A percentile compares a stretch with the other conserved stretches of the same genome.
phyloP scores from a whole-genome alignment of 805 yeast genomes.

The Zygosaccharomyces bailii region DNA sequence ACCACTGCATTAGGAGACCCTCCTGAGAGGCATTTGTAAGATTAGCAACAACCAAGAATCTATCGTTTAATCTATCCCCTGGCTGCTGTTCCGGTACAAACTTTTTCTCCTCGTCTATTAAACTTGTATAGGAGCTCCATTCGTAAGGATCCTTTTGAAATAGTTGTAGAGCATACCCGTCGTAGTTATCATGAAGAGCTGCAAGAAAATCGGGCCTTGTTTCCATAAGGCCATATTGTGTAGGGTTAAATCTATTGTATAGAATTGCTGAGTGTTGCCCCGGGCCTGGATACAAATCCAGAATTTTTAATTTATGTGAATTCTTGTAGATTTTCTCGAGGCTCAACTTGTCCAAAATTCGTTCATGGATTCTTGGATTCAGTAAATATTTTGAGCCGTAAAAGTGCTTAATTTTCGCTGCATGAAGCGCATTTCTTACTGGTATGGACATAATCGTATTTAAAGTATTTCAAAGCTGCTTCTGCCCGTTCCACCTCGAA shows the following conservation, averaged over 20 bases:
- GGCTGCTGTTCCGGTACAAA: conserved; percentile 39
- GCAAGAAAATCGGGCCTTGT: conserved; percentile 31
- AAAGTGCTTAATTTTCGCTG: conserved; percentile 20
- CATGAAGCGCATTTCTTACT: conserved; percentile 10
- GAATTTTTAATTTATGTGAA: conserved; percentile 42
- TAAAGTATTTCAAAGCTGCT: neutral
- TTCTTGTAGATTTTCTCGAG: conserved; percentile 37
- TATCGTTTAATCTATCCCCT: conserved; percentile 46
- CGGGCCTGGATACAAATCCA: conserved; percentile 60
- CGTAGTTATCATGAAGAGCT: conserved; percentile 12
- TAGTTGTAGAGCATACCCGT: conserved; percentile 32
- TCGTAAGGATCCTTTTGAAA: conserved; percentile 53
- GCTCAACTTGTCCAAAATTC: conserved; percentile 47
- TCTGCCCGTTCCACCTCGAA: neutral
- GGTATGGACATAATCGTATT: conserved; percentile 16
- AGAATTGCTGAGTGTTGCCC: conserved; percentile 61
- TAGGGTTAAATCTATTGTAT: conserved; percentile 58
- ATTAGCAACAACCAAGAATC: conserved; percentile 57
- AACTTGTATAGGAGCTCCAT: conserved; percentile 57
- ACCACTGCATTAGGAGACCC: conserved; percentile 69
- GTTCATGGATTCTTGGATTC: conserved; percentile 24
- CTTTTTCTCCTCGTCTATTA: conserved; percentile 46
- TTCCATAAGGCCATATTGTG: conserved; percentile 62
- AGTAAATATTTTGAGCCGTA: conserved; percentile 26
- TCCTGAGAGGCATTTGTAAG: conserved; percentile 55